Evolutionary conservation across 106 monocot genomes (phyloP).

Genomic region (Triglochin maritima): DNA sequence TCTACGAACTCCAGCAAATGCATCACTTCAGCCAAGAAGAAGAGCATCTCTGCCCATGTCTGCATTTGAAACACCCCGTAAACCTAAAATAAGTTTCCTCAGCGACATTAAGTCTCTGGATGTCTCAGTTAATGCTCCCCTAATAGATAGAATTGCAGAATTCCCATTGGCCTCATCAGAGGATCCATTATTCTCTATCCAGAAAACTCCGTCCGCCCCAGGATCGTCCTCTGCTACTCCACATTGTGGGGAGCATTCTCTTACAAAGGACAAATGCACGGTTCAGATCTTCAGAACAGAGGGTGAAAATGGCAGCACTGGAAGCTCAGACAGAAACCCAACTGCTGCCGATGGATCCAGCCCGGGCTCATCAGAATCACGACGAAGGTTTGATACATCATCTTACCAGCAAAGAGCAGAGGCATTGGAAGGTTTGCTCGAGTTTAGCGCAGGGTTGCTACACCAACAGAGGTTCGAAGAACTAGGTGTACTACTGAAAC

Average conservation of each 20-base stretch:
- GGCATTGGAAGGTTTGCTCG: slow-evolving; percentile 71
- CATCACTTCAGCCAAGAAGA: slow-evolving; percentile 21
- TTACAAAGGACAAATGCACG: slow-evolving; percentile 96
- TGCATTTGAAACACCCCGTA: slow-evolving; percentile 25
- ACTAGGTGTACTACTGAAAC: slow-evolving; percentile 63
- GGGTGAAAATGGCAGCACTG: slow-evolving; percentile 31
- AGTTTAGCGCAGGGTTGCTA: slow-evolving; percentile 66
- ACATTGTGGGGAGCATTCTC: slow-evolving; percentile 34
- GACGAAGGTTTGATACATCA: slow-evolving; percentile 61
- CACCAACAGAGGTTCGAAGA: slow-evolving; percentile 79
- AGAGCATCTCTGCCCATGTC: slow-evolving; percentile 75
- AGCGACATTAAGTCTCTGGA: slow-evolving; percentile 48
- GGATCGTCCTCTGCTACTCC: slow-evolving; percentile 38
- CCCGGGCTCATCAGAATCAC: slow-evolving; percentile 48
- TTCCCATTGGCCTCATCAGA: slow-evolving; percentile 76
- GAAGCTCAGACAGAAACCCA: slow-evolving; percentile 37
- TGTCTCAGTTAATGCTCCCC: slow-evolving; percentile 85
- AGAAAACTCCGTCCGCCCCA: slow-evolving; percentile 23
- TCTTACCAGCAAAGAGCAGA: slow-evolving; percentile 73
- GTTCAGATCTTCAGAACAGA: slow-evolving; percentile 53
- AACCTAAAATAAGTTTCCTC: slow-evolving; percentile 36
- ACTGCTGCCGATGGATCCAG: slow-evolving; percentile 39
- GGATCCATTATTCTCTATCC: slow-evolving; percentile 41
- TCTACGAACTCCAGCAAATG: slow-evolving; percentile 27
- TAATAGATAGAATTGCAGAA: slow-evolving; percentile 82